Evolutionary conservation across 2,329 filamentous ascomycete species (phyloP), one percentile per base, ranked within the genome.

Genomic region (Aspergillus puulaauensis): DNA sequence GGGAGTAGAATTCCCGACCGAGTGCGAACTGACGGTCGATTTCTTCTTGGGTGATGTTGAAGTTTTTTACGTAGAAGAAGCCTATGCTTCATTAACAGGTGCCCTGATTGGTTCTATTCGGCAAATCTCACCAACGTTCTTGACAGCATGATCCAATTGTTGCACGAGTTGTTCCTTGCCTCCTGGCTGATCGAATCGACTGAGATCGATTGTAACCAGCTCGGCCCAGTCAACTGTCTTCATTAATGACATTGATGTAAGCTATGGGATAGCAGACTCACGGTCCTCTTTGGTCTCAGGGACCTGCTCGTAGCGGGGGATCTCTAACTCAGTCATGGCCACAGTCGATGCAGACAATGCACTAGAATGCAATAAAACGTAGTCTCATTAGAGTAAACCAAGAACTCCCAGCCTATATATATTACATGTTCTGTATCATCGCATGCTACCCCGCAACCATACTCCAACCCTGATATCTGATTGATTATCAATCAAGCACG

Each of bases 51-150:
- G 72, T 74, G n/a, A 88, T 76, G 33, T 84, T 84, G 60, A 83
- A 87, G 70, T 87, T 86, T 58, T 81, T 82, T 19, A 87, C 80
- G 60, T 87, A 86, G 73, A 87, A 88, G 73, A 87, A 84, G 0
- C 84, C 82, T 62, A 71, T 7, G 3, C n/a, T 14, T 24, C 15
- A 39, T 49, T n/a, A 43, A 12, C 41, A 21, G 11, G 6, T 39
- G 68, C 27, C 52, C 23, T 9, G 5, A 7, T 35, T 11, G 5
- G 44, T 8, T 0, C n/a, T 12, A 31, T 37, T 6, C 15, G 14
- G 35, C 14, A n/a, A 0, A 6, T 14, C 67, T 55, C 11, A 72
- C 71, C 70, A 19, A 80, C 76, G 37, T 79, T 72, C 33, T 78
- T 74, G 8, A 83, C 80, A 2, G 83, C 83, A 52, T 85, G 80